These are phyloP conservation scores for Hymenoscyphus fructigenus DNA, from an alignment of 2,329 filamentous ascomycete genomes.

Conservation along the genomic window DNA sequence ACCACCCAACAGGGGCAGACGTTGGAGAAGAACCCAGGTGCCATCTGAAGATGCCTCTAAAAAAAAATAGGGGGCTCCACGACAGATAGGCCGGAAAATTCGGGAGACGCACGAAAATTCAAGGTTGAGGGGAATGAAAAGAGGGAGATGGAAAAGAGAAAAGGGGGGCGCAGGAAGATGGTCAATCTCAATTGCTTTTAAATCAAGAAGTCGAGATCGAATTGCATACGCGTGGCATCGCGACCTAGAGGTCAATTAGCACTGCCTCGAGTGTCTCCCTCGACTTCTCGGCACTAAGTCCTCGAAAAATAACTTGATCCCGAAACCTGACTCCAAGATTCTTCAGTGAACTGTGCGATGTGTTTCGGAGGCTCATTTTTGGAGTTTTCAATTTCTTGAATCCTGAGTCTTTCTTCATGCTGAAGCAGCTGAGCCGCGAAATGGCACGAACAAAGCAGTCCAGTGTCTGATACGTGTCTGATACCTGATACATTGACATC, in stretches of 20 bases:
- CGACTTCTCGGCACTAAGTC: no score
- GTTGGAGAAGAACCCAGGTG: not conserved
- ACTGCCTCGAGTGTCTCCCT: not conserved
- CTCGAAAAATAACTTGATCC: no score
- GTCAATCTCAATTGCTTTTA: not conserved
- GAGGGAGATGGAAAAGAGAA: not conserved
- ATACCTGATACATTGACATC: constrained; percentile 13
- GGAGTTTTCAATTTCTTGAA: no score
- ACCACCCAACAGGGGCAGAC: not conserved
- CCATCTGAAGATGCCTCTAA: constrained; percentile 3
- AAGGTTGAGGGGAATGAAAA: not conserved
- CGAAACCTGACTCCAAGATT: no score
- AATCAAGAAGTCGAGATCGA: not conserved
- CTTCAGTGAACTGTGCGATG: no score
- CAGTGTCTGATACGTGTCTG: constrained; percentile 26
- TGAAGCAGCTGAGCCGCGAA: constrained; percentile 24
- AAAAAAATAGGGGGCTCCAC: not conserved
- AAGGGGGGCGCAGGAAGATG: not conserved
- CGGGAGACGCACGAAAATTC: not conserved
- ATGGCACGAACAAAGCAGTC: not conserved
- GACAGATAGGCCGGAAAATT: not conserved
- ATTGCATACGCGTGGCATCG: constrained; percentile 8
- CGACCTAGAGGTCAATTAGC: not conserved
- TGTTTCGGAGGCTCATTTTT: no score
- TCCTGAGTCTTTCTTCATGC: constrained; percentile 7